These are phyloP conservation scores for Blastobotrys parvus DNA, from an alignment of 805 yeast species.

Conservation along the genomic window DNA sequence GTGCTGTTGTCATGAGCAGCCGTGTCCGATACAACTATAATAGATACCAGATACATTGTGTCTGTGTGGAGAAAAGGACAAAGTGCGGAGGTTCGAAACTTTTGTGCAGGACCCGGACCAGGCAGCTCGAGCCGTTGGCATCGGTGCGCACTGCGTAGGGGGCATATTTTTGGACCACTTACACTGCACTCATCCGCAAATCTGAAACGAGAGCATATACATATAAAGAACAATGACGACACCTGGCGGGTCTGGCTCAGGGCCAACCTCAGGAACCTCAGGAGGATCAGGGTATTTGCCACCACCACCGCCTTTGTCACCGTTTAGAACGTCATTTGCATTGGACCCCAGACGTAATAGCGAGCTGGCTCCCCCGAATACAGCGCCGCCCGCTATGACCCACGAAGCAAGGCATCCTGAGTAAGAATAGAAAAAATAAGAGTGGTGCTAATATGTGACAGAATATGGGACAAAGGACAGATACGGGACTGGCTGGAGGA, in stretches of 20 bases:
- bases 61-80: neutral
- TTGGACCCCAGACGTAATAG: conserved; percentile 9
- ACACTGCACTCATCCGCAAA: too few species aligned
- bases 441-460: neutral
- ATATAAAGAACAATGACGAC: too few species aligned
- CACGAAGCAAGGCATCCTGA: too few species aligned
- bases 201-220: too few species aligned
- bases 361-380: conserved; percentile 4
- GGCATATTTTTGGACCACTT: too few species aligned
- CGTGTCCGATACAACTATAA: conserved; percentile 1
- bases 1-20: neutral
- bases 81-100: neutral
- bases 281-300: conserved; percentile 17
- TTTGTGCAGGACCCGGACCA: too few species aligned
- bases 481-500: conserved; percentile 28
- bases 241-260: too few species aligned
- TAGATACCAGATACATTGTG: neutral
- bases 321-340: conserved; percentile 19
- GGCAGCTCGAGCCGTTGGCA: too few species aligned
- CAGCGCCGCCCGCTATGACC: conserved; percentile 5
- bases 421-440: too few species aligned
- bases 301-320: conserved; percentile 22
- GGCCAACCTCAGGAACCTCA: too few species aligned
- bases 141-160: too few species aligned
- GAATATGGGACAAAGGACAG: conserved; percentile 22